These are phyloP conservation scores for Pythium biforme DNA, from an alignment of 352 stramenopile species.

Conservation along the genomic window DNA sequence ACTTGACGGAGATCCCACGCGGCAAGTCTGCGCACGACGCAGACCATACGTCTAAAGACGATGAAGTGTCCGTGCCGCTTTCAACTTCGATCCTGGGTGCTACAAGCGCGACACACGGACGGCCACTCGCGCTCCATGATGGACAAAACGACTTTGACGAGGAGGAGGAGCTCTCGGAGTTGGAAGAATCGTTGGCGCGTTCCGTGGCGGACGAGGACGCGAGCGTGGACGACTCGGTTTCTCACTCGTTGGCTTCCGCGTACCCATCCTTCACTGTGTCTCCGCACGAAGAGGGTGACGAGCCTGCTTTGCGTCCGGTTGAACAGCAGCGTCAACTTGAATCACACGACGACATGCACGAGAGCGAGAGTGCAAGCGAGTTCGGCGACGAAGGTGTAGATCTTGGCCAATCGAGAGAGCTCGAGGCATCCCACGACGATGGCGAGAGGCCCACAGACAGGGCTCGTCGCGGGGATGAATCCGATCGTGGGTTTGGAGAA, in stretches of 20 bases:
- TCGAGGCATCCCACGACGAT: not conserved
- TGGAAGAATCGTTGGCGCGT: not conserved
- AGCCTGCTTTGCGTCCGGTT: too few relatives aligned
- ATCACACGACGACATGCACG: not conserved
- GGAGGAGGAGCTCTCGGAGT: not conserved
- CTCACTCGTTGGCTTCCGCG: too few relatives aligned
- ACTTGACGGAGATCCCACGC: too few relatives aligned
- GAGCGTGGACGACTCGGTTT: not conserved
- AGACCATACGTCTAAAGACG: too few relatives aligned
- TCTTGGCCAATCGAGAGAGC: not conserved
- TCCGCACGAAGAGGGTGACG: too few relatives aligned
- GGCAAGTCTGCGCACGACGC: too few relatives aligned
- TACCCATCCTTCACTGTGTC: too few relatives aligned
- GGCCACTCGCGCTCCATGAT: not conserved
- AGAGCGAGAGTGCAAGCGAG: not conserved
- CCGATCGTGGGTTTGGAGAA: not conserved
- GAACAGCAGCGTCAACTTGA: too few relatives aligned
- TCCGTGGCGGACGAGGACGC: not conserved
- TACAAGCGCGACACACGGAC: not conserved
- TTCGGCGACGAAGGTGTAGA: not conserved
- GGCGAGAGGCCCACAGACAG: too few relatives aligned
- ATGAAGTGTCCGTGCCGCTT: too few relatives aligned
- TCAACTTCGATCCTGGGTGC: too few relatives aligned
- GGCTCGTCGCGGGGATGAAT: not conserved
- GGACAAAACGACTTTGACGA: conserved; percentile 6